Evolutionary conservation across 1,284 basidiomycete genomes (phyloP), one percentile per base, ranked within the genome.

Genomic region (Malassezia sympodialis): DNA sequence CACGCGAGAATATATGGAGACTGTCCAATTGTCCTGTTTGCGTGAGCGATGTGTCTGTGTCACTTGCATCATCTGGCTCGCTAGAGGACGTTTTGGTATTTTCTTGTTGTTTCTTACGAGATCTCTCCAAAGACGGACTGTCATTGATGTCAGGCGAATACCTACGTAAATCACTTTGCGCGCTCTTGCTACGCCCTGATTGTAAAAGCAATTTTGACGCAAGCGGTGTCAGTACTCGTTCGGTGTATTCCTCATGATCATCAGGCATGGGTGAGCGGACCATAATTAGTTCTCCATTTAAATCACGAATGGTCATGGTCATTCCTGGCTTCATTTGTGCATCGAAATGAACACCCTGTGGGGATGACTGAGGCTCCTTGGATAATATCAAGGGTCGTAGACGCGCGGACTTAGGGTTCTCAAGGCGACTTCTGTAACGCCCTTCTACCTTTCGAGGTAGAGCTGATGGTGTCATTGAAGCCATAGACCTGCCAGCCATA

Each of bases 401-500:
- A 8, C 40, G 31, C 10, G 52, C 35, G 15, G 43, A 34, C 11
- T 21, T 31, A 8, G 46, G 35, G 14, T 40, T 19, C 15, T 56
- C 53, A 7, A 46, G 19, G 3, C 54, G 49, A 21, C 54, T 56
- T 8, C 54, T 40, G 24, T 56, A 56, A 7, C 49, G 49, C 6
- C 54, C 54, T 21, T 56, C 44, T 1, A 43, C 49, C 10, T 15
- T 23, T 14, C 49, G 39, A 2, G 11, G 37, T 8, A 23, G n/a
- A 19, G 37, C 10, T 3, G 37, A 39, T 19, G 37, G 37, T 11
- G 19, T 21, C 19, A 39, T 21, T 2, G n/a, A 19, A 4, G 10
- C 15, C 37, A 39, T 21, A 2, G 37, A 39, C 17, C 19, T 21
- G 10, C 37, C 10, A 19, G 37, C 37, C 7, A 39, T 19, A 4